Percentiles rank a stretch among this genome's conserved stretches.
Evolutionary conservation across 345 rosid species (phyloP).

Genomic region (rapeseed (Brassica napus)): Da-Ae NC_063447.1:36592001-36592500

Average conservation of each 20-base stretch:
- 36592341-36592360: background rate
- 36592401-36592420: background rate
- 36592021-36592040: constrained; percentile 43
- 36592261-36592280: background rate
- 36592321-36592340: background rate
- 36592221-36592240: background rate
- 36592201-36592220: constrained; percentile 19
- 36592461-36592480: too few species aligned
- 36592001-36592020: constrained; percentile 46
- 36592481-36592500: too few species aligned
- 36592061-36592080: too few species aligned
- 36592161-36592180: background rate
- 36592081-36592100: background rate
- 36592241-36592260: background rate
- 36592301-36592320: background rate
- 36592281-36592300: background rate
- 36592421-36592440: background rate
- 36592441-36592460: too few species aligned
- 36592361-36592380: too few species aligned
- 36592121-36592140: background rate
- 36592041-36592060: background rate
- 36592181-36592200: constrained; percentile 11
- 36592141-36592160: background rate
- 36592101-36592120: background rate
- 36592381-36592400: background rate